A percentile compares a stretch with the other conserved stretches of the same genome.
phyloP scores from a whole-genome alignment of 495 filamentous ascomycete species.

The Copromyces sp. region DNA sequence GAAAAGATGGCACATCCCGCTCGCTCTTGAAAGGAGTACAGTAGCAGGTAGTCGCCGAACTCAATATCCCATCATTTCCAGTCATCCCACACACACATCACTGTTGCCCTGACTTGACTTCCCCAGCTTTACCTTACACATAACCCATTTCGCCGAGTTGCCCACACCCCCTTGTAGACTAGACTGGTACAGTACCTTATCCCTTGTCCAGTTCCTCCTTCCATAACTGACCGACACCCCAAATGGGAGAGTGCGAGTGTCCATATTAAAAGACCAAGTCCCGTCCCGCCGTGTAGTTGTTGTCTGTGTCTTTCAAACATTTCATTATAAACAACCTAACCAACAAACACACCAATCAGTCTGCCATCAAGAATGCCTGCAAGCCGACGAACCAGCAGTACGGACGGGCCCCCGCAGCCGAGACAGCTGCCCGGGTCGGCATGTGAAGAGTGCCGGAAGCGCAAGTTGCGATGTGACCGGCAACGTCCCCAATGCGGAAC shows the following conservation, averaged over 20 bases:
- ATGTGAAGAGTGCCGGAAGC: slow-evolving; percentile 40
- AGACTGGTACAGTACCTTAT: background rate
- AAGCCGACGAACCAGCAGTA: background rate
- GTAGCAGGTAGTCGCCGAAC: background rate
- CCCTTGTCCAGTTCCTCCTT: background rate
- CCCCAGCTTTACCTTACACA: background rate
- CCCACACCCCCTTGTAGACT: background rate
- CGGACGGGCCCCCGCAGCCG: slow-evolving; percentile 12
- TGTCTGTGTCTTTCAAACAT: background rate
- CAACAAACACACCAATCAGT: background rate
- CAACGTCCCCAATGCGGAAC: slow-evolving; percentile 40
- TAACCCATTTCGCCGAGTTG: background rate
- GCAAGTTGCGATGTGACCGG: slow-evolving; percentile 43
- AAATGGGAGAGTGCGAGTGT: background rate
- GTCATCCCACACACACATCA: background rate
- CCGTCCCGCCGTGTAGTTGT: background rate
- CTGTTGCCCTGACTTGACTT: background rate
- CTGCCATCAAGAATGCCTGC: background rate
- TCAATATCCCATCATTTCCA: background rate
- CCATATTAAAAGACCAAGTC: background rate
- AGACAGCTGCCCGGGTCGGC: slow-evolving; percentile 35
- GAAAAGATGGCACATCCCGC: background rate
- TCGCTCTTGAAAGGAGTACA: background rate
- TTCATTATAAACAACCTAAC: background rate
- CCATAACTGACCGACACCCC: background rate